Conservation (phyloP, 75 land plant species). For the Pinus tabuliformis region DNA sequence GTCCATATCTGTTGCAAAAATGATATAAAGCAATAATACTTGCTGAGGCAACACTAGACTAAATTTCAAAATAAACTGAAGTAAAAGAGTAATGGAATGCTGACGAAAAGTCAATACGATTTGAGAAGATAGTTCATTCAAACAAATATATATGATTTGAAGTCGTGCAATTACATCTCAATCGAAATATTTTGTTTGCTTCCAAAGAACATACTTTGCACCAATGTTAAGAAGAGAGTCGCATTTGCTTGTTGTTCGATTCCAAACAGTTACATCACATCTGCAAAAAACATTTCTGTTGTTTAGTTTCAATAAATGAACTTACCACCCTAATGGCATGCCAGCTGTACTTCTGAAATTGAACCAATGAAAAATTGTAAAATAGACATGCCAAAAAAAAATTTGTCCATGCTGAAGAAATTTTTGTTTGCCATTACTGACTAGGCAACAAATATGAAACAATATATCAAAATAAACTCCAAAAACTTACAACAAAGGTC, state of each 20-base stretch:
- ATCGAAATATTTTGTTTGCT: neutral
- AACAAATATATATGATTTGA: neutral
- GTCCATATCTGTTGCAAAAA: slow-evolving; percentile 37
- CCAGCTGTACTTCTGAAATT: neutral
- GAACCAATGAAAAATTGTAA: neutral
- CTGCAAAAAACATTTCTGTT: slow-evolving; percentile 17
- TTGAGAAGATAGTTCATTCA: neutral
- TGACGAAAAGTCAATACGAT: neutral
- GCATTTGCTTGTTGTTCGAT: slow-evolving; percentile 69
- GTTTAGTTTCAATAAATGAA: neutral
- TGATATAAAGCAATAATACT: slow-evolving; percentile 1
- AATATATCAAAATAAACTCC: no score
- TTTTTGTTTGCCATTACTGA: no score
- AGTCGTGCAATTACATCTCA: neutral
- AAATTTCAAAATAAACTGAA: neutral
- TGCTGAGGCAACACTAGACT: neutral
- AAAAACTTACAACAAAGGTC: no score
- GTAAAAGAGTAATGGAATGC: neutral
- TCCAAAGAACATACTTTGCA: slow-evolving; percentile 42
- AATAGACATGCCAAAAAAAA: neutral
- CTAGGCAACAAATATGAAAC: no score
- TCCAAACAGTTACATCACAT: slow-evolving; percentile 77
- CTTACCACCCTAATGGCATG: neutral
- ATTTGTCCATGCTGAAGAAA: no score
- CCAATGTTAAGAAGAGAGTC: slow-evolving; percentile 62